These are phyloP conservation scores for Candida broadrunensis DNA, from an alignment of 805 yeast species.

Conservation along the genomic window DNA sequence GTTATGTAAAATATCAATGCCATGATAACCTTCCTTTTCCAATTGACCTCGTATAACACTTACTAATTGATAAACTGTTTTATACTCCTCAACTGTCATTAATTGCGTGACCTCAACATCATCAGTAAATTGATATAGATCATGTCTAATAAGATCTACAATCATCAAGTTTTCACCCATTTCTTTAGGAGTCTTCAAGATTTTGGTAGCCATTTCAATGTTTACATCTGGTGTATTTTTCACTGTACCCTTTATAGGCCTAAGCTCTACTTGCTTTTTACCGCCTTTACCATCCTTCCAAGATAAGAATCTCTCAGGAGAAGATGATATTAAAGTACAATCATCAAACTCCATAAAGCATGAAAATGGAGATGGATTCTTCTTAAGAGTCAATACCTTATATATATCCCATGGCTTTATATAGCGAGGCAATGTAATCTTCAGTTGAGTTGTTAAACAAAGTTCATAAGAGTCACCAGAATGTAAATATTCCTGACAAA, in stretches of 20 bases:
- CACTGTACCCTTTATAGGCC: constrained; percentile 97
- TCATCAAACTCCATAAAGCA: constrained; percentile 72
- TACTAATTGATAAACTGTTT: constrained; percentile 87
- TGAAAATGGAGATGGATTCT: constrained; percentile 92
- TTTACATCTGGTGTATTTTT: constrained; percentile 56
- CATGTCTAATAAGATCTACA: constrained; percentile 93
- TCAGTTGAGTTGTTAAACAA: constrained; percentile 79
- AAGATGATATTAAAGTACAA: constrained; percentile 70
- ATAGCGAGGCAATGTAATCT: constrained; percentile 47
- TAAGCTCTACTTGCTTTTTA: constrained; percentile 55
- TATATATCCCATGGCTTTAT: constrained; percentile 76
- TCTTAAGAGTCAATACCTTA: constrained; percentile 55
- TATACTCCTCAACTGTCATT: constrained; percentile 91
- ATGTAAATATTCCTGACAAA: constrained; percentile 65
- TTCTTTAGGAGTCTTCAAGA: constrained; percentile 84
- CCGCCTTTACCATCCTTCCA: constrained; percentile 54
- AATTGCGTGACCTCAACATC: constrained; percentile 70
- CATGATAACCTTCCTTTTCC: constrained; percentile 42
- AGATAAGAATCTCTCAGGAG: constrained; percentile 89
- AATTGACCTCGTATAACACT: constrained; percentile 77
- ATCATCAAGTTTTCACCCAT: constrained; percentile 96
- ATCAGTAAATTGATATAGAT: constrained; percentile 64
- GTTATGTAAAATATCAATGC: constrained; percentile 73
- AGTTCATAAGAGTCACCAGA: constrained; percentile 92
- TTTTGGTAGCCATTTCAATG: constrained; percentile 54